Conservation (phyloP, 2,329 filamentous ascomycete species). For the Daldinia sp. region DNA sequence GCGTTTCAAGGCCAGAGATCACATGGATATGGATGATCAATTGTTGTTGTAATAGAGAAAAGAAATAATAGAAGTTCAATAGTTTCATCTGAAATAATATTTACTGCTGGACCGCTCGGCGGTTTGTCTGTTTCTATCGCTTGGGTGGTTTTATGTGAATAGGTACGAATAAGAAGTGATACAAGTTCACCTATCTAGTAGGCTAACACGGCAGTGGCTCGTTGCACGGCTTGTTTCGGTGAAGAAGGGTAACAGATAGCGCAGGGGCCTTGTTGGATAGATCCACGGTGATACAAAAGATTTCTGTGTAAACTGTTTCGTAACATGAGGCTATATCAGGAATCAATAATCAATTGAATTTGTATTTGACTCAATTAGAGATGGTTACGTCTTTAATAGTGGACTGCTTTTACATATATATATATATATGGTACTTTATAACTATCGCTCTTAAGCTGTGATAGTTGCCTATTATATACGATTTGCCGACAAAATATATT, state of each 20-base stretch:
- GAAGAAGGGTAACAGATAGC: slow-evolving; percentile 1
- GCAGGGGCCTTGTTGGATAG: slow-evolving; percentile 7
- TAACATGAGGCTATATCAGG: neutral
- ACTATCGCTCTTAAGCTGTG: neutral
- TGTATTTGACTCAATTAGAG: neutral
- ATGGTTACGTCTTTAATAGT: neutral
- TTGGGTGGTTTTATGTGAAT: slow-evolving; percentile 3
- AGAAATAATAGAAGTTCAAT: slow-evolving; percentile 13
- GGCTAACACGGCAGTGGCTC: neutral
- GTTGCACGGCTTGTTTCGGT: slow-evolving; percentile 10
- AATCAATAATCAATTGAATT: neutral
- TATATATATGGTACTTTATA: neutral
- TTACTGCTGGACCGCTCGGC: neutral
- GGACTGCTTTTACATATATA: neutral
- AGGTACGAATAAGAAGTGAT: neutral
- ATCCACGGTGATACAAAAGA: slow-evolving; percentile 1
- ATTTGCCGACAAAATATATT: neutral
- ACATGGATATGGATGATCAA: slow-evolving; percentile 20
- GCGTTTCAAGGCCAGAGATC: slow-evolving; percentile 33
- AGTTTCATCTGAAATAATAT: slow-evolving; percentile 8
- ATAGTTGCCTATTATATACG: neutral
- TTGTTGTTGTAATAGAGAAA: slow-evolving; percentile 8
- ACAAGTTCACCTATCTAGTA: neutral
- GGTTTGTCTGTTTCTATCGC: neutral
- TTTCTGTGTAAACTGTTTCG: neutral